Base-by-base conservation (phyloP, 202 grass and related monocot species). In the Bolboschoenoplectus hybrid region DNA sequence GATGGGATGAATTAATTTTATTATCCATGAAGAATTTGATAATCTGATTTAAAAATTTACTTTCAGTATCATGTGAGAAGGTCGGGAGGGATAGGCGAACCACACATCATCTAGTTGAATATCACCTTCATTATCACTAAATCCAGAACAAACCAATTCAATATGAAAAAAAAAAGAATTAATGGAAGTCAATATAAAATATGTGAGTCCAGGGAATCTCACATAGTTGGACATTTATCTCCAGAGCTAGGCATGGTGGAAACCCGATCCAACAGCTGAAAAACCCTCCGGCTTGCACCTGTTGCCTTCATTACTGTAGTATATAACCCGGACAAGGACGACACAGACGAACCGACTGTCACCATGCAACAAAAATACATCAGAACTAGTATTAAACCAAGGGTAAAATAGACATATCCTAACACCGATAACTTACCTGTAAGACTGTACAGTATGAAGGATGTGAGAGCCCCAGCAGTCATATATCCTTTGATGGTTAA, bases 281-380 rank as follows among this genome's bases (percentile, higher is more conserved):
- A 99, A 82, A 99, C 97, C 89, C 97, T 94, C 61, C 93, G 85
- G 85, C 97, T 99, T 77, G 97, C 97, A 82, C 97, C 97, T 60
- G 93, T 92, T 81, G 93, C 97, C 92, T 99, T 99, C 97, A 99
- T 99, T 76, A 93, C 80, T 68, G 97, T 99, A 84, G 93, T 96
- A 79, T 97, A 99, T 89, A 99, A 89, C 82, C 97, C 97, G 74
- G 97, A 99, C 82, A 99, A 87, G 11, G 92, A 63, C 52, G 97
- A 99, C 17, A 99, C 92, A 34, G 97, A 94, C 2, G 93, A 94
- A 65, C 97, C 97, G 91, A 99, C 97, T 99, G 88, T 35, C 86
- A 43, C 74, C 87, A 90, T 16, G 85, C 56, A 78, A 55, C n/a
- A 67, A 43, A 77, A 47, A 49, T 35, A 75, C 26, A 60, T 50